Evolutionary conservation across 106 monocot species (phyloP), one percentile per base, ranked within the genome.

Genomic region (Xerophyta viscosa): DNA sequence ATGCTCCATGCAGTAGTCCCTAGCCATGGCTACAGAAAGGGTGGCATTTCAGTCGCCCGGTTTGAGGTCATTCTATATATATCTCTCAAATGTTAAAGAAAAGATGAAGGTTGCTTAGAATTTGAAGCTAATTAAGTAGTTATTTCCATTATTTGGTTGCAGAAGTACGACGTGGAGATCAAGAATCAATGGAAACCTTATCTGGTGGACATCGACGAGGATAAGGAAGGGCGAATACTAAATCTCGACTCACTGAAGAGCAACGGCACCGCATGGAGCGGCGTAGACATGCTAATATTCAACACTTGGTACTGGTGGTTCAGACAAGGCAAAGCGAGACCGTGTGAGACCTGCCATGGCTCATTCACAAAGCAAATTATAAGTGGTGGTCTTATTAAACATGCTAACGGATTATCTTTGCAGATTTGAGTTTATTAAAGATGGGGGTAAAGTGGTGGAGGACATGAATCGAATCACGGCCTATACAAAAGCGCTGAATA

Each of bases 1-100:
- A 62, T 83, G 66, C 48, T 83, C n/a, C 48, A 79, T 31, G 57
- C 69, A 0, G 50, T 65, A 0, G 63, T 30, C 24, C 77, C 76
- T 24, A 50, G 61, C 3, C 43, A 20, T 17, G 41, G 31, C 11
- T 8, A n/a, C 42, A n/a, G 17, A 4, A 56, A 52, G 2, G 7
- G 11, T 36, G 67, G 67, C 9, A 21, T 50, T 11, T 52, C 58
- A 31, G 30, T 57, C 2, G 24, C 58, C 51, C 50, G 29, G n/a
- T 69, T 65, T 36, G 26, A 62, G 53, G 61, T 69, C n/a, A n/a
- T n/a, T n/a, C n/a, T n/a, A n/a, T n/a, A n/a, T n/a, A n/a, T n/a
- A n/a, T n/a, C n/a, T n/a, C n/a, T n/a, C n/a, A n/a, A n/a, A n/a
- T n/a, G n/a, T n/a, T n/a, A n/a, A n/a, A n/a, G n/a, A n/a, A n/a